Percentiles rank a stretch among this genome's conserved stretches.
Conservation (phyloP, 805 yeast species). For the Wickerhamomyces ciferrii region DNA sequence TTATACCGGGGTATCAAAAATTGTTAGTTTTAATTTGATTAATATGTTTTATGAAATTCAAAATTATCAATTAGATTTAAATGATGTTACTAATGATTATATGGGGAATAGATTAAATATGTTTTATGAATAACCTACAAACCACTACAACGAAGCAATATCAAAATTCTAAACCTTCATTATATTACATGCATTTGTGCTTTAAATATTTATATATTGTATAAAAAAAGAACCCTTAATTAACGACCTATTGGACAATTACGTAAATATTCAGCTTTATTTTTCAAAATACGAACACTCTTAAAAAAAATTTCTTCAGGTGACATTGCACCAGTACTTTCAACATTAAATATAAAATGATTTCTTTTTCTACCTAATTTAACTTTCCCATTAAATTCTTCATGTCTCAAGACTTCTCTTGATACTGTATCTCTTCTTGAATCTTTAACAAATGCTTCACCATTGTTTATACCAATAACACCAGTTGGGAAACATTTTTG, state of each 20-base stretch:
- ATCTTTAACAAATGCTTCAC: slow-evolving; percentile 78
- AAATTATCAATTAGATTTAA: slow-evolving; percentile 7
- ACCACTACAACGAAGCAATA: too few species aligned
- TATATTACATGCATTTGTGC: not conserved
- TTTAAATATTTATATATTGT: not conserved
- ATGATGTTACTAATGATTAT: slow-evolving; percentile 2
- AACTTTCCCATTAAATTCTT: slow-evolving; percentile 84
- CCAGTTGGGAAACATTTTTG: slow-evolving; percentile 92
- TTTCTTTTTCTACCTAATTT: slow-evolving; percentile 87
- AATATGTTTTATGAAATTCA: slow-evolving; percentile 19
- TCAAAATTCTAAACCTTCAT: too few species aligned
- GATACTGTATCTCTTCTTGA: slow-evolving; percentile 95
- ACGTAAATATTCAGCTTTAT: slow-evolving; percentile 77
- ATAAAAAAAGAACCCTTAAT: not conserved
- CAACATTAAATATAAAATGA: slow-evolving; percentile 92
- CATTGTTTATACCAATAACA: slow-evolving; percentile 71
- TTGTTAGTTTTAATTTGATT: slow-evolving; percentile 30
- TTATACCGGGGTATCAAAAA: slow-evolving; percentile 34
- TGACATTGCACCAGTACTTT: slow-evolving; percentile 93
- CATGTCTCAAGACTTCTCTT: slow-evolving; percentile 92
- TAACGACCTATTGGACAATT: slow-evolving; percentile 67
- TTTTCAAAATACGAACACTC: slow-evolving; percentile 77
- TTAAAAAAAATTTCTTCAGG: slow-evolving; percentile 96
- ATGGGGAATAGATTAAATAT: slow-evolving; percentile 7
- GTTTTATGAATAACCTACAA: not conserved